A percentile compares a stretch with the other conserved stretches of the same genome.
Evolutionary conservation across 208 protist species (phyloP).

Genomic region (Porcisia deanei): DNA sequence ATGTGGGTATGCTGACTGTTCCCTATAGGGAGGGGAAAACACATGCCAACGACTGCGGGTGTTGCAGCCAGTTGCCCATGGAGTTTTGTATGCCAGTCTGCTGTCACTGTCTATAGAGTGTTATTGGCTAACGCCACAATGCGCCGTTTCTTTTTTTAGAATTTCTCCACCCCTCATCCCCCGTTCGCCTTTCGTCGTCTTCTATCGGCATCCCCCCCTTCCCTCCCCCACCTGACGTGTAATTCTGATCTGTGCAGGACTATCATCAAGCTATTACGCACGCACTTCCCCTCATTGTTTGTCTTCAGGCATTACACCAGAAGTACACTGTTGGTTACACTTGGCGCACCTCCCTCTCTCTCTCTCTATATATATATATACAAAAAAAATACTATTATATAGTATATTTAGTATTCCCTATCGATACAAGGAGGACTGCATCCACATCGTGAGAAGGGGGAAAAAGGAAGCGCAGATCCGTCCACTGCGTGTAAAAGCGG

Average conservation of each 20-base stretch:
- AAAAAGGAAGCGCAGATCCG: neutral
- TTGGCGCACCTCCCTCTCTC: neutral
- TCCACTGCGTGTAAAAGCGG: neutral
- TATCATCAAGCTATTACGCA: conserved; percentile 2
- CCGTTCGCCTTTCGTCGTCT: neutral
- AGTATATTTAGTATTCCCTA: neutral
- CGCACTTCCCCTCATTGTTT: neutral
- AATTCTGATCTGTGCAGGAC: neutral
- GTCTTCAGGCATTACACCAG: neutral
- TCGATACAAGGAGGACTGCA: neutral
- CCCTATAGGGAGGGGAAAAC: neutral
- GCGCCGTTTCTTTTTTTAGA: neutral
- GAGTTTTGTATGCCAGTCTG: neutral
- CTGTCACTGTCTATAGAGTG: neutral
- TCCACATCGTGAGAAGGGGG: neutral
- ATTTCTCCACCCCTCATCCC: neutral
- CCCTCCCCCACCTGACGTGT: too few species aligned
- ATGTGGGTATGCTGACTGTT: neutral
- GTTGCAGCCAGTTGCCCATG: neutral
- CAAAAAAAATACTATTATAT: too few species aligned
- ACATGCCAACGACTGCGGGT: neutral
- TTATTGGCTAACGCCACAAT: neutral
- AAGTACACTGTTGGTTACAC: neutral
- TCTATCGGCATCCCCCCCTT: too few species aligned
- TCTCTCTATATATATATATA: neutral